Evolutionary conservation across 108 stramenopile genomes (phyloP).

Genomic region (Stephanodiscus minutulus): DNA sequence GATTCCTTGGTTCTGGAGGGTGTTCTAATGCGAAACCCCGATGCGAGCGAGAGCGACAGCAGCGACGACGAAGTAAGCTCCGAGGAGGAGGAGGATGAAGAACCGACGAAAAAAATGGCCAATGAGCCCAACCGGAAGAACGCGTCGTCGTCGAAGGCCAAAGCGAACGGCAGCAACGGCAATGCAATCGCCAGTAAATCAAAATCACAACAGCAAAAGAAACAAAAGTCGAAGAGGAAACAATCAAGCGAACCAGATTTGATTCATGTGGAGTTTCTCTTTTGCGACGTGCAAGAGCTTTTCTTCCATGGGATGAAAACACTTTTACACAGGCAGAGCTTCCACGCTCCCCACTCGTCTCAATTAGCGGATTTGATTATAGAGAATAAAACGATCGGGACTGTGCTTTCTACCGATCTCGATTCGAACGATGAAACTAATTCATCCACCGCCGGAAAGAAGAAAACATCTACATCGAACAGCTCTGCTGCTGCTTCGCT

Average conservation of each 20-base stretch:
- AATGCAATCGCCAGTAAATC: background rate
- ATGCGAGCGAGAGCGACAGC: slow-evolving; percentile 52
- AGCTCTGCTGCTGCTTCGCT: background rate
- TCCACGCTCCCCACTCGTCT: slow-evolving; percentile 69
- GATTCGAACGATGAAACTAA: slow-evolving; percentile 16
- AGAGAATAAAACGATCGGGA: slow-evolving; percentile 74
- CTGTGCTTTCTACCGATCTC: slow-evolving; percentile 72
- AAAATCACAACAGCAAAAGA: slow-evolving; percentile 3
- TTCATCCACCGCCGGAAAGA: background rate
- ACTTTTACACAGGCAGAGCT: slow-evolving; percentile 48
- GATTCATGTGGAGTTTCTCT: slow-evolving; percentile 78
- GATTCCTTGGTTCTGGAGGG: slow-evolving; percentile 69
- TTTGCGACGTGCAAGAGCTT: slow-evolving; percentile 81
- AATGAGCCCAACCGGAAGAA: slow-evolving; percentile 12
- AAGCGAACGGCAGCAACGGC: background rate
- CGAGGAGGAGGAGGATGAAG: slow-evolving; percentile 40
- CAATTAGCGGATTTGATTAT: slow-evolving; percentile 74
- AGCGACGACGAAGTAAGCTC: slow-evolving; percentile 48
- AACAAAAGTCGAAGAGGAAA: slow-evolving; percentile 46
- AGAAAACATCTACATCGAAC: background rate
- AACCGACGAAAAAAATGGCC: slow-evolving; percentile 41
- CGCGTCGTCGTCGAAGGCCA: background rate
- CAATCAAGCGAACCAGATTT: slow-evolving; percentile 56
- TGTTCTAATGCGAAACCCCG: slow-evolving; percentile 73
- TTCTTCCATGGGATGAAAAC: slow-evolving; percentile 85